Evolutionary conservation across 2,329 filamentous ascomycete genomes (phyloP), one percentile per base, ranked within the genome.

Genomic region (Onygena corvina): DNA sequence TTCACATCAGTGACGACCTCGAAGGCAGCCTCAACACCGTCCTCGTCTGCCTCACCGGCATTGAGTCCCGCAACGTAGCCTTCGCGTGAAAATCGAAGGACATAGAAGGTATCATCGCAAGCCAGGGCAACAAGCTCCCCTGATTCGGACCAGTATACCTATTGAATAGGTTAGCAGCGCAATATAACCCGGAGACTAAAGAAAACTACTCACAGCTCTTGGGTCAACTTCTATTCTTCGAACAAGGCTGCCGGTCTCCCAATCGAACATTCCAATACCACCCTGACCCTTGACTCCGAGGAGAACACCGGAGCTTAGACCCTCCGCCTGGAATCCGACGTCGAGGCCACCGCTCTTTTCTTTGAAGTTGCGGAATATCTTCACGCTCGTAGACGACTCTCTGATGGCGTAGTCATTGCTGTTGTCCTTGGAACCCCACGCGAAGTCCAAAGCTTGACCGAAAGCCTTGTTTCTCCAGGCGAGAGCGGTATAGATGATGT

Each of bases 391-490:
- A 23, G 84, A 71, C 3, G 89, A 95, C 69, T 98, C 92, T 30
- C 92, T 83, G 59, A 98, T 96, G 33, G 92, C 92, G 63, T 94
- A 96, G 66, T 98, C 92, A 66, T 95, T 96, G 71, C 87, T 94
- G 69, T 95, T 94, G 51, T 95, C 90, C 69, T 94, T 95, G 38
- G 86, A 86, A 0, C 84, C 90, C 92, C 92, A 98, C 8, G 86
- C 89, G 65, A 98, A 98, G 69, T 98, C 92, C 47, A 96, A 72
- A 4, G 90, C 92, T 34, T 86, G 89, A 18, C 92, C 92, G 61
- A 98, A 98, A 2, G 88, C 88, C 72, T 96, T 95, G 70, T 98
- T 96, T 64, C 92, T 82, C 78, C 93, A 94, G 2, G 90, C 90
- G 51, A 96, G 76, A 50, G 92, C 89, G 23, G 92, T 96, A 72